Percentiles rank a stretch among this genome's conserved stretches.
phyloP scores from a whole-genome alignment of 495 filamentous ascomycete genomes.

The Hyphodiscus hymeniophilus region DNA sequence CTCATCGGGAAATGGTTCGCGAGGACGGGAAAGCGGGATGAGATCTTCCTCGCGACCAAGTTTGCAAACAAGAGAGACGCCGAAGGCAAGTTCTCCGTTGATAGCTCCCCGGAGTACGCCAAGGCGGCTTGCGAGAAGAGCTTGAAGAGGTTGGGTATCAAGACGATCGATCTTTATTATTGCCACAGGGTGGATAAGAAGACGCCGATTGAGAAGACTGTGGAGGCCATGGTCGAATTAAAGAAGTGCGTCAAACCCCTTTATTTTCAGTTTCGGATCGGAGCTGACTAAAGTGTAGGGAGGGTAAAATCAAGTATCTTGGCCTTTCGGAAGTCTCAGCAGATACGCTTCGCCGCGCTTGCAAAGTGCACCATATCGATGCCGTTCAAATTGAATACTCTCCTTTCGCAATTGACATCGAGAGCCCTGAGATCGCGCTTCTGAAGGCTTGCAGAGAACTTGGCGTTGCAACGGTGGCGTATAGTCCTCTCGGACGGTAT shows the following conservation, averaged over 20 bases:
- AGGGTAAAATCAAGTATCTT: conserved; percentile 52
- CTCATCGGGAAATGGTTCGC: conserved; percentile 50
- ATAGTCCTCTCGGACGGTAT: conserved; percentile 47
- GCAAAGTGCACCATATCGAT: conserved; percentile 48
- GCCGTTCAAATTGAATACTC: conserved; percentile 59
- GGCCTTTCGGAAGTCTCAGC: conserved; percentile 49
- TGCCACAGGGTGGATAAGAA: conserved; percentile 40
- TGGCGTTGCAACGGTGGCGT: conserved; percentile 51
- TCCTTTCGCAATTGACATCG: conserved; percentile 50
- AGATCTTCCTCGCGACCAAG: conserved; percentile 48
- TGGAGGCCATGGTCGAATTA: conserved; percentile 37
- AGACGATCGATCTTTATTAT: conserved; percentile 53
- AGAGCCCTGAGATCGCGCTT: conserved; percentile 36
- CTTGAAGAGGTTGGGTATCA: conserved; percentile 39
- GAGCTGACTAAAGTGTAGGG: conserved; percentile 4
- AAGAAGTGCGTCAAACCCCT: conserved; percentile 15
- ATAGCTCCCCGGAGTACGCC: conserved; percentile 25
- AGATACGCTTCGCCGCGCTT: conserved; percentile 49
- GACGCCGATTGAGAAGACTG: conserved; percentile 53
- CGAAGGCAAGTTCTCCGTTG: conserved; percentile 9
- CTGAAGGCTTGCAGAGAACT: conserved; percentile 52
- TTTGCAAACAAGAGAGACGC: conserved; percentile 26
- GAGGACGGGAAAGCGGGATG: conserved; percentile 37
- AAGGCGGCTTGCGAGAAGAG: conserved; percentile 32
- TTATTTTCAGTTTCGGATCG: neutral